These are phyloP conservation scores for Delphinella strobiligena DNA, from an alignment of 2,329 filamentous ascomycete genomes.

Conservation along the genomic window DNA sequence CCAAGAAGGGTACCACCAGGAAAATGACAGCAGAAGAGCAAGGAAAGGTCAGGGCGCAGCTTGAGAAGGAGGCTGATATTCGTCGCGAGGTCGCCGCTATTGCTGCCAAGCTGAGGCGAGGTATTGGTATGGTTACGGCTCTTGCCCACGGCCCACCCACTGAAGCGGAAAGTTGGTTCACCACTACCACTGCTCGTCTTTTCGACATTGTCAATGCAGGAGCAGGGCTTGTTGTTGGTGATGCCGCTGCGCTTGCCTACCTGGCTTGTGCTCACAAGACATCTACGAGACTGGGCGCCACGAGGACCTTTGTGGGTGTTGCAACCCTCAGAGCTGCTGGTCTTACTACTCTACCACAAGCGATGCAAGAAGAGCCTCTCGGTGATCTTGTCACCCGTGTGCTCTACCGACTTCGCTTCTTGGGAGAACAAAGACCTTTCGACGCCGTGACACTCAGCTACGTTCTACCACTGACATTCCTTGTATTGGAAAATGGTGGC, in stretches of 20 bases:
- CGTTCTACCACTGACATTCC: constrained; percentile 67
- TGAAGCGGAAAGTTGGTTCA: constrained; percentile 80
- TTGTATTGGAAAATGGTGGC: constrained; percentile 68
- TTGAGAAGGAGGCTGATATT: constrained; percentile 75
- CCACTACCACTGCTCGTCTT: constrained; percentile 61
- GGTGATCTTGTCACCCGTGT: constrained; percentile 73
- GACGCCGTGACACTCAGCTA: constrained; percentile 82
- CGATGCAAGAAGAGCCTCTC: constrained; percentile 67
- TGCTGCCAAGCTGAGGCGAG: constrained; percentile 62
- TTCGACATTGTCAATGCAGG: constrained; percentile 67
- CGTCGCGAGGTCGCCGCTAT: constrained; percentile 58
- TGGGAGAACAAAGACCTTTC: constrained; percentile 87
- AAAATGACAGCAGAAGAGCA: constrained; percentile 85
- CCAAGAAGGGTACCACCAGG: constrained; percentile 83
- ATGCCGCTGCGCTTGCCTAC: constrained; percentile 65
- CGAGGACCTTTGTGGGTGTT: constrained; percentile 74
- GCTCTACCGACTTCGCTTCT: constrained; percentile 78
- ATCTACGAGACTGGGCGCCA: constrained; percentile 58
- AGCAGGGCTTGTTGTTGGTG: constrained; percentile 68
- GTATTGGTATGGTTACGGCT: constrained; percentile 72
- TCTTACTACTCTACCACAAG: constrained; percentile 57
- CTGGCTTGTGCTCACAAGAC: constrained; percentile 67
- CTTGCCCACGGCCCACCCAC: constrained; percentile 82
- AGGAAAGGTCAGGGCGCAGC: constrained; percentile 78
- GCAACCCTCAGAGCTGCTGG: constrained; percentile 73